Evolutionary conservation across 2,329 filamentous ascomycete species (phyloP).

Genomic region (Orbilia quercus): DNA sequence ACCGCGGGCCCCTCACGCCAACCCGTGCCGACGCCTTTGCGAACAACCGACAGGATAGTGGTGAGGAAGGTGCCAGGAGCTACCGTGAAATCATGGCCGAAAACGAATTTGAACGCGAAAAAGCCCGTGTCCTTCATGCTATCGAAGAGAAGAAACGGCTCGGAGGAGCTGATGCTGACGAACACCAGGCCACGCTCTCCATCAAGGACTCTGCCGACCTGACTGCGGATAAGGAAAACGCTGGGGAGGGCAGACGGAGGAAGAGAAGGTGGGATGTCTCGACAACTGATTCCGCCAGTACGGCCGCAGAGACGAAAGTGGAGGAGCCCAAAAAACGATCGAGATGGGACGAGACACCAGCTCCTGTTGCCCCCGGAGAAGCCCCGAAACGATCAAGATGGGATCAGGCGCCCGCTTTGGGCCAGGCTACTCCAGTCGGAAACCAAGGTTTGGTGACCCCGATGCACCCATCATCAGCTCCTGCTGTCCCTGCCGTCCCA

Average conservation of each 20-base stretch:
- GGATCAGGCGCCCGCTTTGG: slow-evolving; percentile 82
- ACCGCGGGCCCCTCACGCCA: slow-evolving; percentile 81
- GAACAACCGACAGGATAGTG: slow-evolving; percentile 75
- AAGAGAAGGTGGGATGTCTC: slow-evolving; percentile 95
- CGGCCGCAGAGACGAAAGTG: slow-evolving; percentile 60
- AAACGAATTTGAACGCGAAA: slow-evolving; percentile 90
- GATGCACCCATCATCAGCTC: slow-evolving; percentile 75
- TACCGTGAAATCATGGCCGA: slow-evolving; percentile 92
- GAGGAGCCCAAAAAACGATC: slow-evolving; percentile 77
- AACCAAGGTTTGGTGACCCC: slow-evolving; percentile 80
- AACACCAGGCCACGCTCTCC: slow-evolving; percentile 76
- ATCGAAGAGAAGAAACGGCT: slow-evolving; percentile 79
- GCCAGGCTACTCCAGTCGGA: slow-evolving; percentile 77
- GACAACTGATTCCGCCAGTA: slow-evolving; percentile 67
- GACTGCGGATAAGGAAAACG: slow-evolving; percentile 76
- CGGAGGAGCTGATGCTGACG: slow-evolving; percentile 70
- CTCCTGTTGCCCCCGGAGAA: slow-evolving; percentile 69
- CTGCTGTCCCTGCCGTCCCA: slow-evolving; percentile 67
- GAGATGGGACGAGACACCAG: slow-evolving; percentile 86
- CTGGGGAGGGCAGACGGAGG: slow-evolving; percentile 68
- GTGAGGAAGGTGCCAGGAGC: slow-evolving; percentile 75
- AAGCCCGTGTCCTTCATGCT: slow-evolving; percentile 82
- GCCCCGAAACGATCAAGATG: slow-evolving; percentile 81
- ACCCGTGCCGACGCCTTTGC: slow-evolving; percentile 88
- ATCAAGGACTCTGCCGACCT: slow-evolving; percentile 67